phyloP scores from a whole-genome alignment of 331 rosid species.

The Malus hybrid region DNA sequence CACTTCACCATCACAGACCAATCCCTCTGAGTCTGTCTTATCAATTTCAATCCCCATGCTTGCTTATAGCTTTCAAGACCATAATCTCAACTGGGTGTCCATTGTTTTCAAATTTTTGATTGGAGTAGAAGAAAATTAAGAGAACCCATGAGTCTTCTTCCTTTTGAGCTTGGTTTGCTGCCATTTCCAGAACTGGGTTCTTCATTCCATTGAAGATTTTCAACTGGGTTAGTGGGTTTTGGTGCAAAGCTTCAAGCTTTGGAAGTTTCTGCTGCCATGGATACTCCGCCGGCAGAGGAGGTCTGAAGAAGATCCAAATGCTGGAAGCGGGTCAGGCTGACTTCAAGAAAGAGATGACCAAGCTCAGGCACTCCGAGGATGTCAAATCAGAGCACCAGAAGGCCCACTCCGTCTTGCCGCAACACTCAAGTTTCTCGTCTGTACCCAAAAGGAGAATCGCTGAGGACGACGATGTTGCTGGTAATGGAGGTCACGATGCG shows the following conservation, averaged over 20 bases:
- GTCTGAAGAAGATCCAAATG: slow-evolving; percentile 76
- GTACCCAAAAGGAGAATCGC: slow-evolving; percentile 25
- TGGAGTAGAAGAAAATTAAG: not conserved
- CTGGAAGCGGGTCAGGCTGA: slow-evolving; percentile 82
- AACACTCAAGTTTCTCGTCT: slow-evolving; percentile 59
- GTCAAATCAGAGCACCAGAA: slow-evolving; percentile 24
- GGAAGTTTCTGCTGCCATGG: slow-evolving; percentile 30
- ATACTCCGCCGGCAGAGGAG: slow-evolving; percentile 60
- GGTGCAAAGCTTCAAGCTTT: not conserved
- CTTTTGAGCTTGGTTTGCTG: not conserved
- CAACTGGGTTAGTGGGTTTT: not conserved
- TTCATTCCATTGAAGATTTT: slow-evolving; percentile 12
- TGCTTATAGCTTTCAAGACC: not conserved
- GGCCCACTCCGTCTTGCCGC: slow-evolving; percentile 41
- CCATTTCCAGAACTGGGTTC: not conserved
- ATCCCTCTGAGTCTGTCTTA: slow-evolving; percentile 10
- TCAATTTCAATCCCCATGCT: slow-evolving; percentile 21
- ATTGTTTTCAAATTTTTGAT: not conserved
- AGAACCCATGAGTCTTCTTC: slow-evolving; percentile 13
- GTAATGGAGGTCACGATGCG: slow-evolving; percentile 16
- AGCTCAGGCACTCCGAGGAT: slow-evolving; percentile 38
- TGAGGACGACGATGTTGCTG: slow-evolving; percentile 14
- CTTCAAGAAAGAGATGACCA: slow-evolving; percentile 75
- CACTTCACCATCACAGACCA: slow-evolving; percentile 42
- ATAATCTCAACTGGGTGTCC: not conserved